Evolutionary conservation across 768 basidiomycete genomes (phyloP).

Genomic region (Suillus decipiens): DNA sequence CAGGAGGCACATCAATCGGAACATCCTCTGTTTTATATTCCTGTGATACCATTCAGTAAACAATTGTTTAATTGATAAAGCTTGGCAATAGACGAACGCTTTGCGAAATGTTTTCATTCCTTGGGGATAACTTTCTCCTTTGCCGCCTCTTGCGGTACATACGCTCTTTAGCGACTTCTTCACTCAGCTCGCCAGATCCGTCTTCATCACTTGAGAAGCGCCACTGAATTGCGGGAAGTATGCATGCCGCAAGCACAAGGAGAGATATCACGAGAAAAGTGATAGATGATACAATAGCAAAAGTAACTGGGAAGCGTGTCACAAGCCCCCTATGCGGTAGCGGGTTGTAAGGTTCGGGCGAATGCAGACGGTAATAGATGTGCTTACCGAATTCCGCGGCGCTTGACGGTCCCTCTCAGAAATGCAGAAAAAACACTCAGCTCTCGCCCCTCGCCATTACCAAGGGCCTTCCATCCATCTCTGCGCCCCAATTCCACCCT

Average conservation of each 20-base stretch:
- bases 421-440: conserved; percentile 64
- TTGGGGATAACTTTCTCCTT: conserved; percentile 22
- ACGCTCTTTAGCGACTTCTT: conserved; percentile 22
- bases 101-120: conserved; percentile 21
- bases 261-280: conserved; percentile 51
- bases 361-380: neutral
- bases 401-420: conserved; percentile 61
- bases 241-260: conserved; percentile 47
- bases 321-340: conserved; percentile 56
- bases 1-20: conserved; percentile 33
- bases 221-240: conserved; percentile 48
- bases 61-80: conserved; percentile 13
- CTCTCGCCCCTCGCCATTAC: conserved; percentile 71
- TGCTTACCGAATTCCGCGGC: conserved; percentile 68
- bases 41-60: conserved; percentile 18
- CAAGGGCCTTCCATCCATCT: conserved; percentile 72
- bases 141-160: conserved; percentile 5
- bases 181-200: conserved; percentile 1
- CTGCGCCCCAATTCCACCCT: conserved; percentile 70
- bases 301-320: conserved; percentile 65
- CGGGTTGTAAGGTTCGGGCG: conserved; percentile 6
- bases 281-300: conserved; percentile 47
- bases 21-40: conserved; percentile 28
- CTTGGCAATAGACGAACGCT: conserved; percentile 22
- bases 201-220: conserved; percentile 21